Evolutionary conservation across 768 basidiomycete genomes (phyloP), one percentile per base, ranked within the genome.

Genomic region (Naganishia kalamii): DNA sequence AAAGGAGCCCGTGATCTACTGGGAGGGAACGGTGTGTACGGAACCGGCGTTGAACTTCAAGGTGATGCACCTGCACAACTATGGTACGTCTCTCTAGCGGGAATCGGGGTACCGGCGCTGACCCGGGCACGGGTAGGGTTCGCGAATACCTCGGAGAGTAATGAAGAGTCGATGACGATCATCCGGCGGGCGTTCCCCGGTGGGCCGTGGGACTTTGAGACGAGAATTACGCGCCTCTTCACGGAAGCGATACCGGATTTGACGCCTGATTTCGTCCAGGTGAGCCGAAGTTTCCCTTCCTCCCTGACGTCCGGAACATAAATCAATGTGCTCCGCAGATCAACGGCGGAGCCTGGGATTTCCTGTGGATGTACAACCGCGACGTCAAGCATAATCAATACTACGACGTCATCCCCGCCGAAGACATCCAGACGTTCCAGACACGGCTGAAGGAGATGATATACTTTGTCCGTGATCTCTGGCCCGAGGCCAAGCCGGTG

Each of bases 281-380:
- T 52, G 32, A 19, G 51, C 37, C n/a, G n/a, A n/a, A 15, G 7
- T 17, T n/a, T 23, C 15, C 37, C 13, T 17, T 21, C 23, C 1
- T 21, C 7, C 13, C 40, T 41, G 40, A 21, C 13, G 15, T 21
- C 23, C 19, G 13, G 6, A 25, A 23, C 17, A 12, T 27, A 1
- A 25, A 32, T 21, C 46, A 29, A 23, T 32, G 11, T 37, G 32
- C 2, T 35, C 32, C 4, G 4, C 21, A 46, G 23, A 1, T 62
- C 4, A 62, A 48, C 21, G 61, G 61, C 6, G 61, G 61, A 12
- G 61, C 61, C 5, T 62, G 61, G 61, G 61, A 62, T n/a, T 62
- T 47, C 21, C 30, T 62, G n/a, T 62, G 33, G 29, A 62, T 62
- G 61, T 62, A 47, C 35, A 49, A 49, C 30, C 44, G 61, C 11